Base-by-base conservation (phyloP, 1,284 basidiomycete genomes). In the Ustilago hordei region DNA sequence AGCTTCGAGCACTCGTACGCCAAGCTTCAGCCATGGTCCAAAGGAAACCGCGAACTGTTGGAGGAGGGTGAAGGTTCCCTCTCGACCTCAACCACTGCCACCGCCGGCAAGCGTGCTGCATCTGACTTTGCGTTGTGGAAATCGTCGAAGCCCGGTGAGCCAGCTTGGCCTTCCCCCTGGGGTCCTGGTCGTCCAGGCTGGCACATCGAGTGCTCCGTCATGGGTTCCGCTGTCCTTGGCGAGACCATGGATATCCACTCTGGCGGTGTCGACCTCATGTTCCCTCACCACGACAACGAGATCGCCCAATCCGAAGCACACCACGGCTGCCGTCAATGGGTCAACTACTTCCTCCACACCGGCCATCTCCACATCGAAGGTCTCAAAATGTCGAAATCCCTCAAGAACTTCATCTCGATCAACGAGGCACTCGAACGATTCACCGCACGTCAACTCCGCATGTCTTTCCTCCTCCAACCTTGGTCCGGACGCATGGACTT, bases 201-300 rank as follows among this genome's bases (percentile, higher is more conserved):
- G 97, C 97, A 99, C 86, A 99, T 99, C 68, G 97, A 99, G 87
- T 99, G 97, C 88, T 96, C 94, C 11, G 97, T 98, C 53, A 99
- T 99, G 97, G 96, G 95, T 15, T 93, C 91, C 67, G 95, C 92
- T 43, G 90, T 99, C 56, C 89, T 99, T 54, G 97, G 97, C 8
- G 90, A 93, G 65, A 92, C 91, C 67, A 95, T 99, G 91, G 97
- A 99, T 87, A 95, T 99, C 76, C 97, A 99, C 86, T 97, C 95
- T 7, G 97, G 97, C 55, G 97, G 97, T 13, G 91, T 95, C 56
- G 97, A 99, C 87, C 89, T 99, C 69, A 93, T 95, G 57, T 99
- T 99, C 88, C 97, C 97, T 4, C 97, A 99, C 88, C 97, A 99
- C 86, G 97, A 99, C 87, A 99, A 99, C 86, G 97, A 99, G 88